These are phyloP conservation scores for Lactuca sativa DNA, from an alignment of 129 eudicot species.

Conservation along the genomic window DNA sequence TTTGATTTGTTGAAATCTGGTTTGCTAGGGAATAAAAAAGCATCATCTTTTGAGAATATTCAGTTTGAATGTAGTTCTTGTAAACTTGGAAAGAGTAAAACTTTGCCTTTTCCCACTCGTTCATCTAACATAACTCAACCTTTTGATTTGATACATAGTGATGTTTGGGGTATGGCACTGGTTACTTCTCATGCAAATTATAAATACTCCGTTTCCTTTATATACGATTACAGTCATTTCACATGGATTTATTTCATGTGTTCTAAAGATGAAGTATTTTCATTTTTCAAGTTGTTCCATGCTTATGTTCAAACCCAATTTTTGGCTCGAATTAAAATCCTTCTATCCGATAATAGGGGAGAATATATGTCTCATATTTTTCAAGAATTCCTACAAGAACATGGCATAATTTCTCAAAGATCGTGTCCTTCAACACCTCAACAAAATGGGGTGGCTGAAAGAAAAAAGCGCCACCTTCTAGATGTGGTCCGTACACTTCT, in stretches of 20 bases:
- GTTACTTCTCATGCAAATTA: conserved; percentile 12
- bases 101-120: conserved; percentile 1
- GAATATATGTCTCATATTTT: conserved; percentile 5
- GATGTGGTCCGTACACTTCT: not conserved
- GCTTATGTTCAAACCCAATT: conserved; percentile 10
- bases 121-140: too few species aligned
- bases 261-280: conserved; percentile 14
- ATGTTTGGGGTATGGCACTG: conserved; percentile 15
- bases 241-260: conserved; percentile 27
- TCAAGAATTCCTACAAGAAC: not conserved
- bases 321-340: not conserved
- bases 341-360: conserved; percentile 9
- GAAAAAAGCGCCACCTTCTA: conserved; percentile 12
- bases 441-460: conserved; percentile 21
- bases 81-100: conserved; percentile 22
- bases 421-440: conserved; percentile 21
- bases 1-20: not conserved
- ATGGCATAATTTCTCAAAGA: conserved; percentile 1
- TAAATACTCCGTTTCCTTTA: conserved; percentile 24
- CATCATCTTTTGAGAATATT: not conserved
- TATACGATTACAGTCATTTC: conserved; percentile 11
- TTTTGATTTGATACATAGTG: conserved; percentile 13
- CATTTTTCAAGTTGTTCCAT: not conserved
- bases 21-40: conserved; percentile 4
- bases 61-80: conserved; percentile 11